Evolutionary conservation across 2,329 filamentous ascomycete species (phyloP).

Genomic region (Alternaria angustiovoidea): DNA sequence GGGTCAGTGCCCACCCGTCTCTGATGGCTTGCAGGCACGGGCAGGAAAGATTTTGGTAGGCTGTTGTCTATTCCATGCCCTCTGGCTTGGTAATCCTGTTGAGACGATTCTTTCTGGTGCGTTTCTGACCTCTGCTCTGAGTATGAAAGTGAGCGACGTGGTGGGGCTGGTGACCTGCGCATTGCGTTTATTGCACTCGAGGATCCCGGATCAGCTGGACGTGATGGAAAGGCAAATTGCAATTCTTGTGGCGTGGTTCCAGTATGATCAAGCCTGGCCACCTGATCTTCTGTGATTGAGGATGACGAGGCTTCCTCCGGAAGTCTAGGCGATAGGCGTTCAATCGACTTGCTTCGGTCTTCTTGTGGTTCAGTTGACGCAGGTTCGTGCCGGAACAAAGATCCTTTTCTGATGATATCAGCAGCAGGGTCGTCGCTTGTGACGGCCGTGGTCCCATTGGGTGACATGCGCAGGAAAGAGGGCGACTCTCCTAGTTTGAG

Average conservation of each 20-base stretch:
- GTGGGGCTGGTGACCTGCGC: neutral
- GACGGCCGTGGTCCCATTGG: neutral
- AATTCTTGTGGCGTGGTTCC: neutral
- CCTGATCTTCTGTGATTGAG: neutral
- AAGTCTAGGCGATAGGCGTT: neutral
- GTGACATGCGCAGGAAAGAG: slow-evolving; percentile 1
- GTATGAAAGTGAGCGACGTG: neutral
- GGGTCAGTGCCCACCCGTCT: slow-evolving; percentile 5
- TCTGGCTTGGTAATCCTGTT: neutral
- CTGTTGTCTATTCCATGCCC: neutral
- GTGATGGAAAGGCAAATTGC: neutral
- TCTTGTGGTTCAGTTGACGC: neutral
- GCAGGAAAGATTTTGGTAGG: neutral
- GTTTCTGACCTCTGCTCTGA: neutral
- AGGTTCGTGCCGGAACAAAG: neutral
- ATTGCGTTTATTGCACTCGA: neutral
- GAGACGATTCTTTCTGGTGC: neutral
- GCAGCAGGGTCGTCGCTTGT: neutral
- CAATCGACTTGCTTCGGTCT: neutral
- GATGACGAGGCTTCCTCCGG: neutral
- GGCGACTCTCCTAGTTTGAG: slow-evolving; percentile 13
- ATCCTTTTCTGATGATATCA: neutral
- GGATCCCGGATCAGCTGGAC: neutral
- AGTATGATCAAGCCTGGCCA: neutral
- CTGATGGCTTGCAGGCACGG: neutral